Base-by-base conservation (phyloP, 2,329 filamentous ascomycete species). In the Diaporthe citri region DNA sequence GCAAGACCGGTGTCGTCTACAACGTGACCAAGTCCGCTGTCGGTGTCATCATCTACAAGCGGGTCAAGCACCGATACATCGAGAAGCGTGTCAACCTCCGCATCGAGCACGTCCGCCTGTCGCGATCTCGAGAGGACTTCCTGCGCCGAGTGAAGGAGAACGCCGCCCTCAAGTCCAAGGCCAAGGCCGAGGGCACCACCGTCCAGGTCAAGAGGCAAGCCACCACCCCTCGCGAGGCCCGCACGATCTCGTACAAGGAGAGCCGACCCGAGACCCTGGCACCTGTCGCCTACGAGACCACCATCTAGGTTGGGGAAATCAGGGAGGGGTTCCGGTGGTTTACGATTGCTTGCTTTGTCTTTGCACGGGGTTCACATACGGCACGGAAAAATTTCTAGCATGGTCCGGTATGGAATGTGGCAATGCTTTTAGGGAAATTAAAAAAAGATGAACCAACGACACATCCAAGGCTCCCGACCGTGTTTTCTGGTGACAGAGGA, bases 21-120 rank as follows among this genome's bases (percentile, higher is more conserved):
- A 99, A 99, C 91, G 97, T 99, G 84, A 97, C 96, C 89, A 98
- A 98, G 93, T 94, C 92, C 83, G 94, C 97, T 80, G 95, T 99
- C 86, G 97, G 97, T 84, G 94, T 99, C 88, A 98, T 99, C 90
- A 94, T 99, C 89, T 96, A 97, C 94, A 98, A 98, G 93, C 95
- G 97, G 88, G 97, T 99, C 87, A 95, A 96, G 90, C 97, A 98
- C 93, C 94, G 96, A 85, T 99, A 98, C 93, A 91, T 99, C 87
- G 97, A 99, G 94, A 99, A 99, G 95, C 96, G 97, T 87, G 93
- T 99, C 91, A 98, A 98, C 93, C 91, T 99, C 89, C 95, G 97
- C 86, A 89, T 98, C 88, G 97, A 99, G 93, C 97, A 99, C 93
- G 92, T 99, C 88, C 89, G 89, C 84, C 94, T 94, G 86, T 98